phyloP scores from a whole-genome alignment of 345 rosid genomes.

The Salix viminalis region DNA sequence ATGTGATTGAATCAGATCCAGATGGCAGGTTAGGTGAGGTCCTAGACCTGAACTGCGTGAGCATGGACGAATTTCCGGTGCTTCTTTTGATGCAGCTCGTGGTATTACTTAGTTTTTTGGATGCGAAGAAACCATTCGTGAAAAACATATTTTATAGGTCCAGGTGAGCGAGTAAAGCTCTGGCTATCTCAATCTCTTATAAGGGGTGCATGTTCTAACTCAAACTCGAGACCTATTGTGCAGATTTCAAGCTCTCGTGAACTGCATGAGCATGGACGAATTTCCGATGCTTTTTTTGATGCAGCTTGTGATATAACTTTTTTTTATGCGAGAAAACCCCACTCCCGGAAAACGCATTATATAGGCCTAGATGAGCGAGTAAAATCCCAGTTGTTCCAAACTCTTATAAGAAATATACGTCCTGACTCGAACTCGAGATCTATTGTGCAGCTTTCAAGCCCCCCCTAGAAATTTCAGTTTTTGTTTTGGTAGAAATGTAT shows the following conservation, averaged over 20 bases:
- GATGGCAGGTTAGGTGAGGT: slow-evolving; percentile 91
- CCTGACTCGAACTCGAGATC: not conserved
- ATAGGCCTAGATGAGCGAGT: too few species aligned
- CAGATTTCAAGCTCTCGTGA: slow-evolving; percentile 16
- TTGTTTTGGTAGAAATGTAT: too few species aligned
- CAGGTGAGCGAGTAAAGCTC: fast-evolving
- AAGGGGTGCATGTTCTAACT: too few species aligned
- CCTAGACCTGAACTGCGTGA: slow-evolving; percentile 96
- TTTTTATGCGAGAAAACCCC: not conserved
- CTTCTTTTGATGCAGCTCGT: slow-evolving; percentile 98
- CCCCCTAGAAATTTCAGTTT: too few species aligned
- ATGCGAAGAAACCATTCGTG: too few species aligned
- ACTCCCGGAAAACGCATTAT: too few species aligned
- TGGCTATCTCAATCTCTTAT: too few species aligned
- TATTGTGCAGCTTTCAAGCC: not conserved
- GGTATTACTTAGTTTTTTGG: slow-evolving; percentile 34
- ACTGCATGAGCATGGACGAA: slow-evolving; percentile 89
- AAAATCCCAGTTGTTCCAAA: too few species aligned
- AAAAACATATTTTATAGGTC: too few species aligned
- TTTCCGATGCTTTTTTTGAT: slow-evolving; percentile 95
- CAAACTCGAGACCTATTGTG: too few species aligned
- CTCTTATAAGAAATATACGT: too few species aligned
- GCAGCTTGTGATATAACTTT: slow-evolving; percentile 84
- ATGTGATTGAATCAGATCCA: slow-evolving; percentile 96
- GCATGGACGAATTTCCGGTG: slow-evolving; percentile 94